Base-by-base conservation (phyloP, 208 protist species). In the Trypanosoma lewisi region DNA sequence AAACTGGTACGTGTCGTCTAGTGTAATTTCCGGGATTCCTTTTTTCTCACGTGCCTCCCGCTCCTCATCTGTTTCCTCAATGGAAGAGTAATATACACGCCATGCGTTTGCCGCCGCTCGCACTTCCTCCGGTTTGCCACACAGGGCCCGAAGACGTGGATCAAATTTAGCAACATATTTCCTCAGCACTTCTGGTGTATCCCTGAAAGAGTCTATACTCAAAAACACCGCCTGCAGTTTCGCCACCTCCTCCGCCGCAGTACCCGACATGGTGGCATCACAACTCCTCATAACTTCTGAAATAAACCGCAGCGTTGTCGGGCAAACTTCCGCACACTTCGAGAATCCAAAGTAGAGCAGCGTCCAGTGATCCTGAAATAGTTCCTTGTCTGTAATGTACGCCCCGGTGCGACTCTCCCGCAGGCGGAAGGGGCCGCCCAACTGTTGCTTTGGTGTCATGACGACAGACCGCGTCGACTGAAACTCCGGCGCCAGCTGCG, bases 291-390 rank as follows among this genome's bases (percentile, higher is more conserved):
- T 82, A 9, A 92, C 74, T 16, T 87, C 61, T 1, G 76, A 65
- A n/a, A 94, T 77, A 63, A 85, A 94, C 17, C 41, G 53, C 14
- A 94, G 65, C 6, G 83, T 92, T 28, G 70, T 86, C 9, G 88
- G 88, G 57, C 88, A 94, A 1, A 94, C 72, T 63, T 94, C 85
- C 0, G 88, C 83, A 44, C 88, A 94, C 66, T 94, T 91, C 30
- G 82, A 87, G 63, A 94, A 94, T 12, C 88, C 88, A 80, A 94
- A 94, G 67, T 94, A 94, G 1, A 94, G 60, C 7, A 94, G 65
- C 17, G 82, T 90, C 85, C 88, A 94, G 49, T 89, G 75, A 57
- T 88, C 67, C 14, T 78, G 53, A 51, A 94, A 90, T 12, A 94
- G 44, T 17, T 92, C 76, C 47, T 77, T 37, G 50, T 87, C 83